A percentile compares a stretch with the other conserved stretches of the same genome.
Conservation (phyloP, 345 rosid species). For the Ceriops zippeliana region DNA sequence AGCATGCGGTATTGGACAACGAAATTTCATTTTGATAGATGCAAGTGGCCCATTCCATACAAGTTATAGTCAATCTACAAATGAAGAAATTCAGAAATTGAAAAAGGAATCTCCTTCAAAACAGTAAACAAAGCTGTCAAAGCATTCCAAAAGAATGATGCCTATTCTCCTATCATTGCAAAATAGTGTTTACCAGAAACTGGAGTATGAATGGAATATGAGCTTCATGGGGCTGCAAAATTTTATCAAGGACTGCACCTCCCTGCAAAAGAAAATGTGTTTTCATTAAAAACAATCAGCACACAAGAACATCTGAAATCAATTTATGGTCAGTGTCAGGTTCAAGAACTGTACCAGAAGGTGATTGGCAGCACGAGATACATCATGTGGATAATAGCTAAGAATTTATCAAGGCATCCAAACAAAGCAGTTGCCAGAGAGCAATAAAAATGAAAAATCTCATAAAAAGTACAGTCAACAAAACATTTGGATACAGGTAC, state of each 20-base stretch:
- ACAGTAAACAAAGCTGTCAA: not conserved
- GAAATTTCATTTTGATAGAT: constrained; percentile 79
- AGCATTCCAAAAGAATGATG: not conserved
- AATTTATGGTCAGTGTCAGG: constrained; percentile 2
- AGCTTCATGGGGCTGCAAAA: constrained; percentile 89
- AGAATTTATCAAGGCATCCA: constrained; percentile 44
- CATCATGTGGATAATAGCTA: constrained; percentile 78
- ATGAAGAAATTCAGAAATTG: constrained; percentile 6
- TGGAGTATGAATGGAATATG: constrained; percentile 92
- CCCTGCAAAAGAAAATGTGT: constrained; percentile 37
- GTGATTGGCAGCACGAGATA: constrained; percentile 62
- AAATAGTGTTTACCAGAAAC: constrained; percentile 56
- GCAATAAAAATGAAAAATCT: constrained; percentile 10
- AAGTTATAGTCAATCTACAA: constrained; percentile 81
- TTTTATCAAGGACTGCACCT: constrained; percentile 69
- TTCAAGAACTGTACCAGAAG: constrained; percentile 49
- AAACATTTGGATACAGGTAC: constrained; percentile 67
- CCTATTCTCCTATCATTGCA: not conserved
- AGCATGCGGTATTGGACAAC: constrained; percentile 65
- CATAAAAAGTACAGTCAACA: constrained; percentile 1
- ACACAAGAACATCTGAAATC: not conserved
- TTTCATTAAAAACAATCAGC: not conserved
- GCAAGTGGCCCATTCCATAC: constrained; percentile 93
- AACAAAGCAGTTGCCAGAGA: constrained; percentile 2
- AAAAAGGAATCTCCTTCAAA: not conserved